A percentile compares a stretch with the other conserved stretches of the same genome.
These are phyloP conservation scores for Mycena sp. DNA, from an alignment of 1,284 basidiomycete species.

Conservation along the genomic window DNA sequence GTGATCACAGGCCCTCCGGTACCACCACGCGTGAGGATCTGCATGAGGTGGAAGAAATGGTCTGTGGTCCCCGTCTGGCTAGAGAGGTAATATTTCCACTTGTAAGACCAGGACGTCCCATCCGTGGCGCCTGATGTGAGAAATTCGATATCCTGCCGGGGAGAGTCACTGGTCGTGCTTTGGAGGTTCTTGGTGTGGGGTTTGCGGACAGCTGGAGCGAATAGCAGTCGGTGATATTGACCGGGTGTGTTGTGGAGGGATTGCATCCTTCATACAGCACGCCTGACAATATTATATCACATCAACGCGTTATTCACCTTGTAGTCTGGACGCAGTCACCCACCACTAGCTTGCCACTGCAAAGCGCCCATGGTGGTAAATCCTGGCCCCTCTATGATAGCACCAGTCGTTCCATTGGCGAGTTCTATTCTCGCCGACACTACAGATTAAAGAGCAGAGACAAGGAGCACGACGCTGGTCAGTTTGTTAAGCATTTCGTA, in stretches of 20 bases:
- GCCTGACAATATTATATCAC: not conserved
- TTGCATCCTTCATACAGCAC: conserved; percentile 3
- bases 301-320: too few species aligned
- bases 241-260: not conserved
- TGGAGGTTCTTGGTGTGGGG: conserved; percentile 27
- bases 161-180: not conserved
- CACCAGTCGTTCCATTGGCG: not conserved
- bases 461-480: not conserved
- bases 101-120: conserved; percentile 21
- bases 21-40: conserved; percentile 23
- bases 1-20: conserved; percentile 27
- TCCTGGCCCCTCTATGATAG: not conserved
- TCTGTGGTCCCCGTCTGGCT: conserved; percentile 21
- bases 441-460: not conserved
- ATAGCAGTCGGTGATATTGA: conserved; percentile 26
- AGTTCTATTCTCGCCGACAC: conserved; percentile 2
- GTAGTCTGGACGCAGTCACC: not conserved
- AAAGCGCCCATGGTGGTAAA: conserved; percentile 8
- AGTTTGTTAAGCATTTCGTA: not conserved
- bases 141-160: conserved; percentile 32
- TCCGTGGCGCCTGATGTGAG: conserved; percentile 7
- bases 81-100: conserved; percentile 27
- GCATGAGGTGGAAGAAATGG: conserved; percentile 34
- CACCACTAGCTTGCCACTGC: conserved; percentile 3
- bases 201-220: conserved; percentile 22